Conservation (phyloP, 768 basidiomycete species). For the Phlegmacium glaucopus region DNA sequence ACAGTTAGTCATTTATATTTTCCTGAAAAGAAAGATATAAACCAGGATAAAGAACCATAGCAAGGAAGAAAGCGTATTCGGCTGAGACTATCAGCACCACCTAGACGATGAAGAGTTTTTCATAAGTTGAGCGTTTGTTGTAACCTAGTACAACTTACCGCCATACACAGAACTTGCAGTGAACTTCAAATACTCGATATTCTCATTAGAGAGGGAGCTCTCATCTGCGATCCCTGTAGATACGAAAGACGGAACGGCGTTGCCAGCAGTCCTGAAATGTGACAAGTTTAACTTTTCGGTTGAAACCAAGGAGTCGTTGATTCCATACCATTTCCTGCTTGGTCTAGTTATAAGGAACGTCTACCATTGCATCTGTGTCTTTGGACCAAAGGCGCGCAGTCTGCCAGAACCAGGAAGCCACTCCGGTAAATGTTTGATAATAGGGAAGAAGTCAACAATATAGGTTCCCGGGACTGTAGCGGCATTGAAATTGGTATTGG, state of each 20-base stretch:
- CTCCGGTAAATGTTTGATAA: conserved; percentile 45
- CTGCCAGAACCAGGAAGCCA: conserved; percentile 52
- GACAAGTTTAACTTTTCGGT: background rate
- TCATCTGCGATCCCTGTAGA: conserved; percentile 18
- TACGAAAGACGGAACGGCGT: conserved; percentile 41
- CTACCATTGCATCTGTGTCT: conserved; percentile 36
- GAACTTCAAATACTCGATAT: no score
- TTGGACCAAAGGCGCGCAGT: conserved; percentile 39
- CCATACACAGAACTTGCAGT: conserved; percentile 34
- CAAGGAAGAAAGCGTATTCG: conserved; percentile 45
- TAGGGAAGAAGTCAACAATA: conserved; percentile 39
- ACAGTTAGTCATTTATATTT: background rate
- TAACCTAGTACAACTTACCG: background rate
- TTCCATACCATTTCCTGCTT: conserved; percentile 43
- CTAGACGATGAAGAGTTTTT: conserved; percentile 20
- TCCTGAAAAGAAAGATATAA: conserved; percentile 26
- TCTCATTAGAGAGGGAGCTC: conserved; percentile 22
- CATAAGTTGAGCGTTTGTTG: background rate
- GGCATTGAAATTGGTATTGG: conserved; percentile 48
- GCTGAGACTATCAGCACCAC: conserved; percentile 48
- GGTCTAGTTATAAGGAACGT: conserved; percentile 41
- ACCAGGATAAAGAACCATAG: conserved; percentile 14
- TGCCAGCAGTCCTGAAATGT: conserved; percentile 34
- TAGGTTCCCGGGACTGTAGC: conserved; percentile 49
- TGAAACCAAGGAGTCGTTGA: background rate